Percentiles rank a stretch among this genome's conserved stretches.
Evolutionary conservation across 805 yeast genomes (phyloP).

Genomic region (Candida berthetii): DNA sequence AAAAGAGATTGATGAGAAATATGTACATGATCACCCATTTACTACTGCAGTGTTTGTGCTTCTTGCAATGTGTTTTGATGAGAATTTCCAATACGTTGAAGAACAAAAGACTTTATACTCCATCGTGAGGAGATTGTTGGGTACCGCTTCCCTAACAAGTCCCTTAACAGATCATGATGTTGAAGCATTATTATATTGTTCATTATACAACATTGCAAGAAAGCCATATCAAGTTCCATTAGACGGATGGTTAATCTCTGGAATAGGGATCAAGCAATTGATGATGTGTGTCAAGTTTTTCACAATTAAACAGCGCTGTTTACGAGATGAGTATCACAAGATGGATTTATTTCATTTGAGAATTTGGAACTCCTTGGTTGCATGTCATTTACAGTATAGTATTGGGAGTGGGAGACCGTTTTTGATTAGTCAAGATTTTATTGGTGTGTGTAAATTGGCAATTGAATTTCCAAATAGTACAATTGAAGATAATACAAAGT

Average conservation of each 20-base stretch:
- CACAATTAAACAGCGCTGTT: slow-evolving; percentile 32
- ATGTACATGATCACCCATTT: slow-evolving; percentile 45
- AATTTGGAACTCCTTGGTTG: slow-evolving; percentile 45
- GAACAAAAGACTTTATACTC: slow-evolving; percentile 42
- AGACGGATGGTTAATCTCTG: slow-evolving; percentile 47
- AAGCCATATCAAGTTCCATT: slow-evolving; percentile 46
- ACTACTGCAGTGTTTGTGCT: slow-evolving; percentile 48
- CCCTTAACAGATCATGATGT: slow-evolving; percentile 55
- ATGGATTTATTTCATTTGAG: slow-evolving; percentile 47
- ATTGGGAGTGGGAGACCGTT: slow-evolving; percentile 44
- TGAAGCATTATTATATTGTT: slow-evolving; percentile 51
- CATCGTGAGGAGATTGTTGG: slow-evolving; percentile 42
- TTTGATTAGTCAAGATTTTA: slow-evolving; percentile 30
- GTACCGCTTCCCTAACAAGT: slow-evolving; percentile 41
- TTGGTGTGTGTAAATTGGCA: slow-evolving; percentile 32
- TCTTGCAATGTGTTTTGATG: slow-evolving; percentile 51
- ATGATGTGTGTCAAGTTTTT: slow-evolving; percentile 40
- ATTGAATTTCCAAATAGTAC: slow-evolving; percentile 43
- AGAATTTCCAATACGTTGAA: slow-evolving; percentile 39
- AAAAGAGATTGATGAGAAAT: slow-evolving; percentile 36
- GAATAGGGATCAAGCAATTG: slow-evolving; percentile 43
- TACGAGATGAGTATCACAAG: slow-evolving; percentile 18
- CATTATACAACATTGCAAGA: slow-evolving; percentile 47
- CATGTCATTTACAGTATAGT: slow-evolving; percentile 44
- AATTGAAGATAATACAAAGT: slow-evolving; percentile 48